Evolutionary conservation across 73 alveolate genomes (phyloP).

Genomic region (Diophrys sp.): DNA sequence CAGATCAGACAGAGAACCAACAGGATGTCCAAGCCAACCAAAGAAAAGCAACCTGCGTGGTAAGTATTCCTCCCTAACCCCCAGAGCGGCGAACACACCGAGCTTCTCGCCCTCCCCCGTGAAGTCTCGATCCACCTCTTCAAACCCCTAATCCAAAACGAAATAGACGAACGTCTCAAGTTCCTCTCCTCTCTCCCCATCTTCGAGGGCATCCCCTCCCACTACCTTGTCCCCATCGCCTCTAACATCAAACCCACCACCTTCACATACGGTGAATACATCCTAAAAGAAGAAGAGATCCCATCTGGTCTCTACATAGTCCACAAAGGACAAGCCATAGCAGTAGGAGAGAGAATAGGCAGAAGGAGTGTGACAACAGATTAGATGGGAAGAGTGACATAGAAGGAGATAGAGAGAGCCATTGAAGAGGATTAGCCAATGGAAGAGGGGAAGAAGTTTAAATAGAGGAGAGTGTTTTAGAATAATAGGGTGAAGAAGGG

Average conservation of each 20-base stretch:
- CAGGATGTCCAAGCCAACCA: neutral
- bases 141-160: neutral
- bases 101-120: slow-evolving; percentile 24
- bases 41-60: slow-evolving; percentile 45
- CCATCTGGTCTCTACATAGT: slow-evolving; percentile 42
- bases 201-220: slow-evolving; percentile 39
- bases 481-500: slow-evolving; percentile 30
- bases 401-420: neutral
- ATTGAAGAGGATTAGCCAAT: neutral
- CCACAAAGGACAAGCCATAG: neutral
- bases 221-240: slow-evolving; percentile 42
- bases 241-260: slow-evolving; percentile 25
- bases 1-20: neutral
- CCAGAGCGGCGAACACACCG: slow-evolving; percentile 39
- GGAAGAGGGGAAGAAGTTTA: neutral
- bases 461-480: slow-evolving; percentile 27
- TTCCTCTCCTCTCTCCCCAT: neutral
- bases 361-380: neutral
- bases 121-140: slow-evolving; percentile 1
- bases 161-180: neutral
- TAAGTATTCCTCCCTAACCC: too few relatives aligned
- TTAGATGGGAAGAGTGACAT: neutral
- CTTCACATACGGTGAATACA: slow-evolving; percentile 33
- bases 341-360: neutral
- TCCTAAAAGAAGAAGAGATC: slow-evolving; percentile 29